phyloP scores from a whole-genome alignment of 176 grass and related monocot species.

The Aegilops sharonensis region DNA sequence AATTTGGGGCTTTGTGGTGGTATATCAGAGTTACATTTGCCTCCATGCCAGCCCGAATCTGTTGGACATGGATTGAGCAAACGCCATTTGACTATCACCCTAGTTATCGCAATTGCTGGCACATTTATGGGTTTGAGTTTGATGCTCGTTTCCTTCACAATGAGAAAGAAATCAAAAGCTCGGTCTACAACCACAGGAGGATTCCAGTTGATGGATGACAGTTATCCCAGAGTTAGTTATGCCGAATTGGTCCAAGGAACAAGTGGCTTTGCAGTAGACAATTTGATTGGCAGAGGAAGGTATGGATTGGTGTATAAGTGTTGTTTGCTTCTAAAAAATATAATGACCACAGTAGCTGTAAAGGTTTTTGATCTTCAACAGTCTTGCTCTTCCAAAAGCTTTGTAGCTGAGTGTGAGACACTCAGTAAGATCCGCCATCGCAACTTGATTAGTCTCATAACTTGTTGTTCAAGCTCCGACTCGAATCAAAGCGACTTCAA shows the following conservation, averaged over 20 bases:
- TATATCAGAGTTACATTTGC: not conserved
- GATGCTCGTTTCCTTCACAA: not conserved
- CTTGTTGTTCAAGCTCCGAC: conserved; percentile 33
- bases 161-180: not conserved
- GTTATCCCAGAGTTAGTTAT: conserved; percentile 29
- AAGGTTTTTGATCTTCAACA: conserved; percentile 48
- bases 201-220: not conserved
- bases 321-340: not conserved
- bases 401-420: conserved; percentile 35
- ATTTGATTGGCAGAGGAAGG: conserved; percentile 44
- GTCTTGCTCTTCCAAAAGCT: conserved; percentile 33
- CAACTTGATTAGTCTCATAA: conserved; percentile 44
- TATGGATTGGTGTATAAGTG: conserved; percentile 50
- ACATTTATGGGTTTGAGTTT: not conserved
- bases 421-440: conserved; percentile 51
- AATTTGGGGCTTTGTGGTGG: not conserved
- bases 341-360: conserved; percentile 12
- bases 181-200: not conserved
- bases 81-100: not conserved
- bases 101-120: not conserved
- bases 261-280: conserved; percentile 29
- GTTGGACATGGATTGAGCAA: not conserved
- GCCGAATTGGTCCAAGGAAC: conserved; percentile 42
- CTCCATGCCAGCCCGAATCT: not conserved
- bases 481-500: conserved; percentile 35